phyloP scores from a whole-genome alignment of 345 rosid genomes.

The Brassica cretica region DNA sequence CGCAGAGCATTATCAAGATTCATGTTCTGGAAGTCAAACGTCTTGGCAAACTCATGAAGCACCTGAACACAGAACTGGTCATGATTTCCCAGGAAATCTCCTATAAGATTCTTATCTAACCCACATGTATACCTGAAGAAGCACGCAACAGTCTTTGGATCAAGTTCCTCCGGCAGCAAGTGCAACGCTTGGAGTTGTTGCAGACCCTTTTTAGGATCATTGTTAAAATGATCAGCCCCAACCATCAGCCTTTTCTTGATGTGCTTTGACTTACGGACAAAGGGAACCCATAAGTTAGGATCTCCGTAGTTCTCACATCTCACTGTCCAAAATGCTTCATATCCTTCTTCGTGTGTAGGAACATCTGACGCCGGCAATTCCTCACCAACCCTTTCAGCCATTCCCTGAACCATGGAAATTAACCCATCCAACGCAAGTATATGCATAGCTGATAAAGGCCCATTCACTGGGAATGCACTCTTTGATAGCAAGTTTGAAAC shows the following conservation, averaged over 20 bases:
- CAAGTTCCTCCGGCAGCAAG: constrained; percentile 67
- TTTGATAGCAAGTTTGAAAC: constrained; percentile 61
- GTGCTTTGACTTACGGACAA: constrained; percentile 53
- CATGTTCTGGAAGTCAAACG: constrained; percentile 68
- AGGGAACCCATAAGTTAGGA: constrained; percentile 63
- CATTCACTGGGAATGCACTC: constrained; percentile 71
- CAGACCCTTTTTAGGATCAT: constrained; percentile 65
- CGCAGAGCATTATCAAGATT: constrained; percentile 71
- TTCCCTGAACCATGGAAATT: constrained; percentile 55
- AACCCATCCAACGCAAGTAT: constrained; percentile 76
- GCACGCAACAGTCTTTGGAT: constrained; percentile 64
- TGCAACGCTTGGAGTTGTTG: constrained; percentile 67
- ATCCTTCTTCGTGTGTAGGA: constrained; percentile 42
- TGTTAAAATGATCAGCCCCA: constrained; percentile 75
- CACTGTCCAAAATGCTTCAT: constrained; percentile 56
- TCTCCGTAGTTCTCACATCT: constrained; percentile 58
- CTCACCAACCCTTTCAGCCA: constrained; percentile 61
- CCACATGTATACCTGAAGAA: constrained; percentile 74
- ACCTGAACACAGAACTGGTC: constrained; percentile 75
- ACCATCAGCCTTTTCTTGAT: constrained; percentile 59
- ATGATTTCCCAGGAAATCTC: constrained; percentile 75
- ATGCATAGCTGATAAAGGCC: constrained; percentile 74
- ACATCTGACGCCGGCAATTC: constrained; percentile 42
- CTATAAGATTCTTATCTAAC: constrained; percentile 65
- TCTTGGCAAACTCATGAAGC: constrained; percentile 70